These are phyloP conservation scores for Viola odorata DNA, from an alignment of 345 rosid genomes.

Conservation along the genomic window DNA sequence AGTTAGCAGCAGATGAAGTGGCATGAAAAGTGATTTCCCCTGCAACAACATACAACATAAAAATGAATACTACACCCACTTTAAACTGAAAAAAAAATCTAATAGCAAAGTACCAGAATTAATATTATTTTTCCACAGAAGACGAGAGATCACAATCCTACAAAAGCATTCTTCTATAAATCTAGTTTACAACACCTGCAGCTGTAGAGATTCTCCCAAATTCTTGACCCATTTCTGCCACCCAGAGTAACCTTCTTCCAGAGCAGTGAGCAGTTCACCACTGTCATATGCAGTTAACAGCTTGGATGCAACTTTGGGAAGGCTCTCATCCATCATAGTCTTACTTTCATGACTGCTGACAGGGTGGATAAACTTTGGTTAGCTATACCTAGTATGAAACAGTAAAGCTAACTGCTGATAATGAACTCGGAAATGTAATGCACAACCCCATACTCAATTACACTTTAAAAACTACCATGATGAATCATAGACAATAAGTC, in stretches of 20 bases:
- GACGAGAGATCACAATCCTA: no score
- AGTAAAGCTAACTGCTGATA: no score
- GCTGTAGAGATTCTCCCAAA: conserved; percentile 67
- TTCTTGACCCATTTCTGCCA: conserved; percentile 95
- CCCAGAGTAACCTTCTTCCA: conserved; percentile 67
- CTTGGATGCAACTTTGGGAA: conserved; percentile 60
- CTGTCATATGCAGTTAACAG: conserved; percentile 14
- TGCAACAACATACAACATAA: conserved; percentile 18
- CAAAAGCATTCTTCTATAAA: not conserved
- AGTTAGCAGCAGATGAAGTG: conserved; percentile 66
- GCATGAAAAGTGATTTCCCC: conserved; percentile 95
- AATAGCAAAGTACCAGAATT: not conserved
- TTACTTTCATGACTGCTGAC: conserved; percentile 62
- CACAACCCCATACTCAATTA: no score
- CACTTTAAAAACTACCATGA: no score
- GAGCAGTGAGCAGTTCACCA: conserved; percentile 67
- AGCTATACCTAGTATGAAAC: no score
- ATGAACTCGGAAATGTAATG: no score
- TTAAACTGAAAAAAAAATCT: no score
- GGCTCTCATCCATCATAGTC: conserved; percentile 56
- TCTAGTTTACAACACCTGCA: conserved; percentile 47
- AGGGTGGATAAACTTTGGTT: not conserved
- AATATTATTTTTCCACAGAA: no score
- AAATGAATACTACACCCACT: not conserved
- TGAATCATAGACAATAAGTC: no score